Base-by-base conservation (phyloP, 1,284 basidiomycete species). In the Flammula alnicola region DNA sequence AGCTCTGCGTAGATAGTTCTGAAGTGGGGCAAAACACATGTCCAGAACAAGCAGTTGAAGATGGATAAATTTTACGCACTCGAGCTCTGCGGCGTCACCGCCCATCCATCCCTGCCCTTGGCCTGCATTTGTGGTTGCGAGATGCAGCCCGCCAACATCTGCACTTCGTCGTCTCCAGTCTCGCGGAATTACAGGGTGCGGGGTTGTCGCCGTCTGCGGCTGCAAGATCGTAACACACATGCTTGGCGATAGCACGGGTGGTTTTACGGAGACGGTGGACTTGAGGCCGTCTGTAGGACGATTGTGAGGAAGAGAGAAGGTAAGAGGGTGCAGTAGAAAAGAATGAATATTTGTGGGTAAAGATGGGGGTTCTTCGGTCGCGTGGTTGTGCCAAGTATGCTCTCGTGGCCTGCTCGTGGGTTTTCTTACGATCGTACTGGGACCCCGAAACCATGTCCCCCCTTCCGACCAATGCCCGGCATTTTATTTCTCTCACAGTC, bases 61-160 rank as follows among this genome's bases (percentile, higher is more conserved):
- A 36, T 42, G 43, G 22, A 44, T 52, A 52, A 60, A 59, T 35
- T 63, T 52, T 38, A 69, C 81, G 58, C 59, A 88, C 87, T 79
- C 74, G 5, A 84, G 77, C 49, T 80, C 80, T 23, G 74, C 77
- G 12, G 76, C 73, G 41, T 81, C 75, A 23, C 84, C 75, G 26
- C 84, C 82, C 51, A 85, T 77, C 86, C 88, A 91, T n/a, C 88
- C 88, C 58, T 82, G 79, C 4, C 86, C 86, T 45, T 80, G 74
- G 22, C 77, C 80, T 44, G 72, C 77, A 54, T 83, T 81, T 51
- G 76, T 77, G 32, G 91, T 79, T 1, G 91, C 91, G 36, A 92
- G 81, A 49, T 85, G 83, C 49, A 95, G 78, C 31, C 92, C 91
- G 20, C 92, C 91, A 32, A 91, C 79, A 65, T 95, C 93, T 52